These are phyloP conservation scores for Dendrobium catenatum DNA, from an alignment of 106 monocot species.

Conservation along the genomic window DNA sequence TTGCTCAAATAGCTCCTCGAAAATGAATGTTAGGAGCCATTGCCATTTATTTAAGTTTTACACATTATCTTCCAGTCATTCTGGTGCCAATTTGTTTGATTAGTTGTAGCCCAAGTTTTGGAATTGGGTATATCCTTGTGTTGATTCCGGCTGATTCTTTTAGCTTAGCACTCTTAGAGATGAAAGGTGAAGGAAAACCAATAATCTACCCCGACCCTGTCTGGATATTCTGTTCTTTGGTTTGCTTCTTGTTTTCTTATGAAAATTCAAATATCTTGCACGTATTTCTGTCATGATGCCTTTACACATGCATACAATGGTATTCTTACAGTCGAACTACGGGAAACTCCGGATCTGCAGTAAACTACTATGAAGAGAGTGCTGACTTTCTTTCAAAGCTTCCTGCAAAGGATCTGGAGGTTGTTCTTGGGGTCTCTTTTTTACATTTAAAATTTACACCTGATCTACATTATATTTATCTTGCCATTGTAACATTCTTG, in stretches of 20 bases:
- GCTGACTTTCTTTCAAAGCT: conserved; percentile 65
- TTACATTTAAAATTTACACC: conserved; percentile 1
- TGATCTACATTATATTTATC: neutral
- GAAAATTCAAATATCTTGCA: neutral
- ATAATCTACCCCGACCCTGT: neutral
- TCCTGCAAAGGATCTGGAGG: conserved; percentile 80
- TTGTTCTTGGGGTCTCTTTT: conserved; percentile 11
- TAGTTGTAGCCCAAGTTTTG: too few relatives aligned
- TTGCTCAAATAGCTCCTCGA: too few relatives aligned
- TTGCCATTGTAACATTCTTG: neutral
- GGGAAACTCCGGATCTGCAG: conserved; percentile 58
- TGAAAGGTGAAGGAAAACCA: neutral
- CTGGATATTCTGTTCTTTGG: neutral
- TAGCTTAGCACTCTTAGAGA: neutral
- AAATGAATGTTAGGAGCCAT: too few relatives aligned
- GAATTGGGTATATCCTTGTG: too few relatives aligned
- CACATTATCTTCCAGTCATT: too few relatives aligned
- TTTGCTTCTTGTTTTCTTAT: neutral
- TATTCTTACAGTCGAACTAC: conserved; percentile 55
- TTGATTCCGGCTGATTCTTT: neutral
- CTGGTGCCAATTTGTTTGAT: too few relatives aligned
- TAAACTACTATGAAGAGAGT: conserved; percentile 90
- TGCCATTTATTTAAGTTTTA: too few relatives aligned
- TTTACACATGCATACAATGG: neutral
- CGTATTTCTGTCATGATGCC: neutral